These are phyloP conservation scores for Xylaria castorea DNA, from an alignment of 495 filamentous ascomycete genomes.

Conservation along the genomic window DNA sequence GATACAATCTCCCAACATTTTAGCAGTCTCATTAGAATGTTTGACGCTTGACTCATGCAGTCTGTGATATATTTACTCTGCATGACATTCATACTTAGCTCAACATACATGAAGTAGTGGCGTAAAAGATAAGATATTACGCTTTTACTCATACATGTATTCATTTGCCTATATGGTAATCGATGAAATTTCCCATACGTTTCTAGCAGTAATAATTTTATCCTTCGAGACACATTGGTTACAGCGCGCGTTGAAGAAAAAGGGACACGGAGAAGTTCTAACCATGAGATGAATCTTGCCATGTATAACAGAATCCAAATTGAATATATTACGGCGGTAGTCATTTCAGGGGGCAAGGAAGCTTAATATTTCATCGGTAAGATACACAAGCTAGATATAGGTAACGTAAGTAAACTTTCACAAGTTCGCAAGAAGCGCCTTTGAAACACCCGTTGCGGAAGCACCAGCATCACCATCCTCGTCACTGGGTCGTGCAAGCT, in stretches of 20 bases:
- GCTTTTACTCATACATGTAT: not conserved
- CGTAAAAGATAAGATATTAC: not conserved
- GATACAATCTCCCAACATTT: not conserved
- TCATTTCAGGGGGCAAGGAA: not conserved
- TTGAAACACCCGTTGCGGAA: not conserved
- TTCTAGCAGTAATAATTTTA: not conserved
- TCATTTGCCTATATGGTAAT: not conserved
- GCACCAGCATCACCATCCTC: not conserved
- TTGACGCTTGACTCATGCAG: not conserved
- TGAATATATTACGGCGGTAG: not conserved
- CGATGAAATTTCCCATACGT: not conserved
- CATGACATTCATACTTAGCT: not conserved
- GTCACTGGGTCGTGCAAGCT: not conserved
- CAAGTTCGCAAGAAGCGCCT: not conserved
- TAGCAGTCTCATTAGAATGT: not conserved
- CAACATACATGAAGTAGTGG: not conserved
- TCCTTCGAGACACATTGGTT: not conserved
- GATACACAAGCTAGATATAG: not conserved
- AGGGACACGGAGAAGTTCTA: not conserved
- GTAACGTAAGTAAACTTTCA: not conserved
- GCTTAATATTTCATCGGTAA: not conserved
- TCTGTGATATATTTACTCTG: not conserved
- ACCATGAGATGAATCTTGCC: not conserved
- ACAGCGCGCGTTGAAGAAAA: not conserved
- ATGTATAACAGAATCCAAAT: not conserved